A percentile compares a stretch with the other conserved stretches of the same genome.
These are phyloP conservation scores for Cupressus sempervirens DNA, from an alignment of 75 land plant genomes.

Conservation along the genomic window DNA sequence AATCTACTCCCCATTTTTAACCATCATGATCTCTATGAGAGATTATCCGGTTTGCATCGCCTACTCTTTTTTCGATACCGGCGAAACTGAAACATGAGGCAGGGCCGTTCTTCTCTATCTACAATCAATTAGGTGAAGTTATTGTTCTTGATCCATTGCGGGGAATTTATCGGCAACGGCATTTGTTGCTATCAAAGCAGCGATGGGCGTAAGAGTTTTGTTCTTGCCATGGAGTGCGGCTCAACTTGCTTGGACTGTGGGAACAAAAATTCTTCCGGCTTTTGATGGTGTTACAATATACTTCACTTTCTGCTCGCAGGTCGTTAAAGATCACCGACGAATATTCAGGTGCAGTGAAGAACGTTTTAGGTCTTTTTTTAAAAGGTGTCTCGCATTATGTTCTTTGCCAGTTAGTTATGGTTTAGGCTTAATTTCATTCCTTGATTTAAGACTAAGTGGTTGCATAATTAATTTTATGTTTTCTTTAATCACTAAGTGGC, in stretches of 20 bases:
- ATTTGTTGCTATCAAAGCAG: conserved; percentile 56
- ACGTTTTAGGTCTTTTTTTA: conserved; percentile 27
- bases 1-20: no score
- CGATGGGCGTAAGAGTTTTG: conserved; percentile 64
- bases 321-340: conserved; percentile 26
- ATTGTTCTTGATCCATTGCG: not conserved
- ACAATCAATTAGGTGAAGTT: no score
- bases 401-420: not conserved
- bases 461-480: not conserved
- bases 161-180: conserved; percentile 43
- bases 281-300: conserved; percentile 40
- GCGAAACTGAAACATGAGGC: no score
- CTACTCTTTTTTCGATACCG: no score
- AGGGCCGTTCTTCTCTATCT: no score
- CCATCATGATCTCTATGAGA: no score
- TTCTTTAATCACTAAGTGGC: not conserved
- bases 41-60: no score
- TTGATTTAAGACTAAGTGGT: not conserved
- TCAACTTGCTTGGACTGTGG: conserved; percentile 49
- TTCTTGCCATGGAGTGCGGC: conserved; percentile 65
- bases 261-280: conserved; percentile 20
- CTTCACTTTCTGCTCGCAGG: conserved; percentile 29
- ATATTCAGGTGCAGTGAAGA: conserved; percentile 43
- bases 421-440: not conserved
- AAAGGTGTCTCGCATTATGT: not conserved